Evolutionary conservation across 2,329 filamentous ascomycete species (phyloP).

Genomic region (Corinectria fuckeliana): DNA sequence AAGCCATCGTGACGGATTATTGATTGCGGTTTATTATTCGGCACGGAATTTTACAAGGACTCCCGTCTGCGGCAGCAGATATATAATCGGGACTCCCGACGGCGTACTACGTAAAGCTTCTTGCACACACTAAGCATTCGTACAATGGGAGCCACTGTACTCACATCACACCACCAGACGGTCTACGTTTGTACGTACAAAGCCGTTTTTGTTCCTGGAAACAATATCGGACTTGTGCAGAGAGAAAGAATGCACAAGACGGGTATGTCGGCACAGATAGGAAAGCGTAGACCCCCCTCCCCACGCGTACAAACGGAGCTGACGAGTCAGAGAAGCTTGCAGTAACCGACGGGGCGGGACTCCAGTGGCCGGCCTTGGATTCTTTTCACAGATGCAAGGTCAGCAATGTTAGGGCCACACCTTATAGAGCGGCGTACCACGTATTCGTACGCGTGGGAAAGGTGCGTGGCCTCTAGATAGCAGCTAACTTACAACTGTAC

Average conservation of each 20-base stretch:
- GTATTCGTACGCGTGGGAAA: neutral
- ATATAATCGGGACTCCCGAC: constrained; percentile 1
- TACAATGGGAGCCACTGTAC: neutral
- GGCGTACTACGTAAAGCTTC: no score
- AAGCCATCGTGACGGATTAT: constrained; percentile 22
- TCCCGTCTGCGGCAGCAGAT: neutral
- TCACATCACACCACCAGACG: no score
- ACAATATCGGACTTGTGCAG: no score
- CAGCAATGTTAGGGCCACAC: neutral
- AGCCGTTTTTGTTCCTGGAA: no score
- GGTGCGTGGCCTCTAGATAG: no score
- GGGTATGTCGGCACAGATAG: neutral
- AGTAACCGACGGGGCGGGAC: neutral
- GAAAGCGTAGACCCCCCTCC: neutral
- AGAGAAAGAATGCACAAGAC: neutral
- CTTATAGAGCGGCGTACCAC: no score
- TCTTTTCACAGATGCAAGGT: neutral
- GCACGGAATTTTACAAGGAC: neutral
- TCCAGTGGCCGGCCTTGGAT: neutral
- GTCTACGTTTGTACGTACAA: no score
- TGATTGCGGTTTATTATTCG: neutral
- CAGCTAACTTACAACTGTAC: no score
- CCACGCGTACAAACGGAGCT: neutral
- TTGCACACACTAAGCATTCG: no score
- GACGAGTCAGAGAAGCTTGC: neutral